These are phyloP conservation scores for Luvunga scandens DNA, from an alignment of 345 rosid species.

Conservation along the genomic window DNA sequence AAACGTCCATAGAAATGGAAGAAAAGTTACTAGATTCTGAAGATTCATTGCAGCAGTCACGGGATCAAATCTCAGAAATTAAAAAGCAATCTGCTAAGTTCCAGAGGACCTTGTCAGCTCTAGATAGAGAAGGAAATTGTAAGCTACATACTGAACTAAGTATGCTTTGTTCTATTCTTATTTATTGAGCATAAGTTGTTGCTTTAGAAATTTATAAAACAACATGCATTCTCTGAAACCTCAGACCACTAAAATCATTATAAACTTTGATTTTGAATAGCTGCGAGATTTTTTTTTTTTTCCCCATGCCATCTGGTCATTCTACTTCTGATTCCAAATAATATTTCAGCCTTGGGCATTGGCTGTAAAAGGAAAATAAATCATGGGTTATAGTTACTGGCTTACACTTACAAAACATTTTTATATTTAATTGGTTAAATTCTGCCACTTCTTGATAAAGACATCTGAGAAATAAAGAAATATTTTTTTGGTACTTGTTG, in stretches of 20 bases:
- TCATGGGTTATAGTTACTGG: neutral
- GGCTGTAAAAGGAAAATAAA: conserved; percentile 5
- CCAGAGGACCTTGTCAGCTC: conserved; percentile 48
- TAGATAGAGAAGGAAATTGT: conserved; percentile 46
- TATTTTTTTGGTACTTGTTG: neutral
- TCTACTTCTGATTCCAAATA: neutral
- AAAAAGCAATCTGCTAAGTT: conserved; percentile 57
- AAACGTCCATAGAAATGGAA: conserved; percentile 46
- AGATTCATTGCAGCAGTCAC: conserved; percentile 48
- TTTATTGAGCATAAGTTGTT: neutral
- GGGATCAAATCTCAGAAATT: conserved; percentile 62
- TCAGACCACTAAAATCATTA: neutral
- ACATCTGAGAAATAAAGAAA: neutral
- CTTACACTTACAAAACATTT: neutral
- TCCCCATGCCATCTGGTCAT: neutral
- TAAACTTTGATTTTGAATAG: neutral
- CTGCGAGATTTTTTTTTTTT: neutral
- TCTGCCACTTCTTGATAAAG: neutral
- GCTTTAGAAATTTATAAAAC: neutral
- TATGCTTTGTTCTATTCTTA: neutral
- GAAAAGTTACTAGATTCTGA: conserved; percentile 57
- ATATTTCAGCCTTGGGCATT: neutral
- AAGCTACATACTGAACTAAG: conserved; percentile 22
- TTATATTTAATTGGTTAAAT: conserved; percentile 9
- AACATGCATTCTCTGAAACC: conserved; percentile 5